Conservation (phyloP, 2,329 filamentous ascomycete species). For the Coleophoma cylindrospora region DNA sequence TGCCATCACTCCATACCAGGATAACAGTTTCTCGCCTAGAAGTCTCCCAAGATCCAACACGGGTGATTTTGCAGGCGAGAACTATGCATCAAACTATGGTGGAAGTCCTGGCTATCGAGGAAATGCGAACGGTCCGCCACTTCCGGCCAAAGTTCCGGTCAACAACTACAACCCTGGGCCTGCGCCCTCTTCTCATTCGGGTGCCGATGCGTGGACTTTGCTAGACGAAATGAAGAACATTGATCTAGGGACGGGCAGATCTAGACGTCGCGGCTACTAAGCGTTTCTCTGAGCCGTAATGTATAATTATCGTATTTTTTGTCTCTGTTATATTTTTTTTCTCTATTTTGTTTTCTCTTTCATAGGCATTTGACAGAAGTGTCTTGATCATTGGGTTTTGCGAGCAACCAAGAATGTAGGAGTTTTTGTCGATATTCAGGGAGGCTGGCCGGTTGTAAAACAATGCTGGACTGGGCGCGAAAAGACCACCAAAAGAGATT, state of each 20-base stretch:
- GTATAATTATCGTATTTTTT: background rate
- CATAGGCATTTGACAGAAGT: too few relatives aligned
- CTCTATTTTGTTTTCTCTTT: background rate
- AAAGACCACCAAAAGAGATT: too few relatives aligned
- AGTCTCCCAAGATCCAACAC: slow-evolving; percentile 19
- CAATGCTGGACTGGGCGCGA: too few relatives aligned
- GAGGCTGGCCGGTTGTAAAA: too few relatives aligned
- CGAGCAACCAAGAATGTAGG: too few relatives aligned
- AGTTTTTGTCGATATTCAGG: too few relatives aligned
- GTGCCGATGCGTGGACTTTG: slow-evolving; percentile 48
- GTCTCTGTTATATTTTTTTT: background rate
- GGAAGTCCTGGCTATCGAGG: slow-evolving; percentile 24
- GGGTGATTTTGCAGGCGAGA: slow-evolving; percentile 21
- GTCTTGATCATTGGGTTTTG: too few relatives aligned
- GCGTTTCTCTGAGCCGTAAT: background rate
- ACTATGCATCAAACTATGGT: slow-evolving; percentile 23
- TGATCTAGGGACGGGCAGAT: slow-evolving; percentile 56
- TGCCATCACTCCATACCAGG: slow-evolving; percentile 22
- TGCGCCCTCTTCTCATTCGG: slow-evolving; percentile 24
- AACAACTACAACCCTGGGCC: slow-evolving; percentile 11
- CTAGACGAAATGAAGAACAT: slow-evolving; percentile 68
- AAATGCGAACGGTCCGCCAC: slow-evolving; percentile 38
- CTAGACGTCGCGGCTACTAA: slow-evolving; percentile 21
- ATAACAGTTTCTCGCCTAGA: slow-evolving; percentile 18
- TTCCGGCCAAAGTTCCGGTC: slow-evolving; percentile 68